Evolutionary conservation across 2,329 filamentous ascomycete species (phyloP), one percentile per base, ranked within the genome.

Genomic region (Neopestalotiopsis sp.): DNA sequence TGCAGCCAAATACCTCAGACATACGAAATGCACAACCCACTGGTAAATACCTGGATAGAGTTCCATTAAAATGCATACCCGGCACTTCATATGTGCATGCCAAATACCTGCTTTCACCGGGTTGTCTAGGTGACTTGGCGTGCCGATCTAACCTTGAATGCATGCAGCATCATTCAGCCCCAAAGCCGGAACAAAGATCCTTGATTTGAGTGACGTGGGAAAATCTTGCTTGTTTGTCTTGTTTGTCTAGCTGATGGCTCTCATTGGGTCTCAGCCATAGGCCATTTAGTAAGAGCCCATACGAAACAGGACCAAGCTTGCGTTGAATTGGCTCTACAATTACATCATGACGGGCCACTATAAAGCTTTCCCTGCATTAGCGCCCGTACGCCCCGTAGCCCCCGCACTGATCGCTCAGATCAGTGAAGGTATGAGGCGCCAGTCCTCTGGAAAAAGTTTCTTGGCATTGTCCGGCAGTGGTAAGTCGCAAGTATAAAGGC

Each of bases 311-410:
- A 53, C 45, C 30, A 32, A 20, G 20, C 5, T 40, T 38, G 59
- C 59, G 32, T 34, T 40, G 30, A 62, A 62, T 40, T 62, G 59
- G 32, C 59, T 62, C 38, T 32, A n/a, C 63, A 30, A 56, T 66
- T 66, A 66, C 63, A 66, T 66, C 63, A 66, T 66, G 49, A 66
- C 20, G 34, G 42, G 49, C 24, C 42, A 38, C 40, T 66, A 53
- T 40, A 40, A 45, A 38, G 20, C 28, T 45, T 56, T 49, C 49
- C 63, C 49, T 66, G 63, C 63, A 57, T 66, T 66, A 66, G 63
- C 40, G 63, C 30, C 45, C 42, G 49, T 24, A 24, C 17, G 14
- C 28, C 49, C 28, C 63, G 49, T 53, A 20, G 61, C 38, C 38
- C 61, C 45, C 45, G 45, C 45, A 53, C 45, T 53, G 45, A 53